Conservation (phyloP, 2,329 filamentous ascomycete species). For the Zymoseptoria tritici region DNA sequence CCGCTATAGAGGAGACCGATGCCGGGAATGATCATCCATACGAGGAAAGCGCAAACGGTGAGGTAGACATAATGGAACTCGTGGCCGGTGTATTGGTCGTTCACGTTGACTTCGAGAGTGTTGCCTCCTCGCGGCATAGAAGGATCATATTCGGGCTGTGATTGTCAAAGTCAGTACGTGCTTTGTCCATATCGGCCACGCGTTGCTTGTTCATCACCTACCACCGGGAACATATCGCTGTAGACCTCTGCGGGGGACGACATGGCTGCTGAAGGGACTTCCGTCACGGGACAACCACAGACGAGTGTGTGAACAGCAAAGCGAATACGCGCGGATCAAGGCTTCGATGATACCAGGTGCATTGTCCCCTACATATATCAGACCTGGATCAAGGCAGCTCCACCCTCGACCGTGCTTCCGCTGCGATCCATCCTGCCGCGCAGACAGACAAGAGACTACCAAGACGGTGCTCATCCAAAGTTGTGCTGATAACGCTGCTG, state of each 20-base stretch:
- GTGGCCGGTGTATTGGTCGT: slow-evolving; percentile 51
- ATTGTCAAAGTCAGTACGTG: not conserved
- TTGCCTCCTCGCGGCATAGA: slow-evolving; percentile 48
- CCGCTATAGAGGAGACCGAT: slow-evolving; percentile 60
- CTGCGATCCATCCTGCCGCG: not conserved
- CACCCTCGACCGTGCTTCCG: not conserved
- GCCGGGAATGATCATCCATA: slow-evolving; percentile 61
- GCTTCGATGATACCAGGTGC: not conserved
- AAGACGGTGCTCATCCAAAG: not conserved
- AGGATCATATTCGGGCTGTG: slow-evolving; percentile 33
- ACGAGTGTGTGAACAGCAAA: not conserved
- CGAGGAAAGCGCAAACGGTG: slow-evolving; percentile 52
- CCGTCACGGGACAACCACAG: not conserved
- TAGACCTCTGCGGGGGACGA: not conserved
- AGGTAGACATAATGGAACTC: slow-evolving; percentile 58
- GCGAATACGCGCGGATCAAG: not conserved
- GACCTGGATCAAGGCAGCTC: not conserved
- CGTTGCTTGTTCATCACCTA: not conserved
- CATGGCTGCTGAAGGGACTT: not conserved
- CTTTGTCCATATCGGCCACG: not conserved
- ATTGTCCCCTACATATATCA: not conserved
- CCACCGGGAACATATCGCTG: not conserved
- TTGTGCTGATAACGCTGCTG: not conserved
- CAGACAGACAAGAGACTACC: not conserved
- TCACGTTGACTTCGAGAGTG: slow-evolving; percentile 46